phyloP scores from a whole-genome alignment of 2,329 filamentous ascomycete species.

The Exophiala viscosa region DNA sequence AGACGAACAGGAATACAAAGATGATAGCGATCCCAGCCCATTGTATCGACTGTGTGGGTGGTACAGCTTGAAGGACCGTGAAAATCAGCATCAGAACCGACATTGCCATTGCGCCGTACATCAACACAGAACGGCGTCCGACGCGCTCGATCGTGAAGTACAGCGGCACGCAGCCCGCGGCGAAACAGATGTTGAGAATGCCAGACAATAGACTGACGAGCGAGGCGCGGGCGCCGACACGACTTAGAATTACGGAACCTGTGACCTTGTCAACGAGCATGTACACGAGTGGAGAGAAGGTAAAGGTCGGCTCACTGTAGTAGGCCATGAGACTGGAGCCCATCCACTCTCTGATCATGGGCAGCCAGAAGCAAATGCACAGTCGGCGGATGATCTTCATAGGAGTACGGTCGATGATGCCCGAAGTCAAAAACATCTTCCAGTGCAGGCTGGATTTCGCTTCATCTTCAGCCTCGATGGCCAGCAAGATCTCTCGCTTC shows the following conservation, averaged over 20 bases:
- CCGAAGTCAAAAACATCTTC: slow-evolving; percentile 14
- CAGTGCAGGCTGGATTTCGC: slow-evolving; percentile 15
- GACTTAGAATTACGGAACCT: slow-evolving; percentile 18
- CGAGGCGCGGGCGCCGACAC: slow-evolving; percentile 9
- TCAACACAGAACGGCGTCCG: slow-evolving; percentile 13
- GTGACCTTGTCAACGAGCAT: background rate
- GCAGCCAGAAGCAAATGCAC: slow-evolving; percentile 21
- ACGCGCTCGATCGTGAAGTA: slow-evolving; percentile 22
- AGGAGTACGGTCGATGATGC: slow-evolving; percentile 17
- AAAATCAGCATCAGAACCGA: slow-evolving; percentile 20
- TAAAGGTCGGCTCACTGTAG: slow-evolving; percentile 13
- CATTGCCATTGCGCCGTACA: slow-evolving; percentile 19
- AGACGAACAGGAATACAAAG: slow-evolving; percentile 33
- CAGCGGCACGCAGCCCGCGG: slow-evolving; percentile 17
- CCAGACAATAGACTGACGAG: slow-evolving; percentile 17
- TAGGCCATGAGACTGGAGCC: slow-evolving; percentile 13
- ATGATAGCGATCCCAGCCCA: slow-evolving; percentile 33
- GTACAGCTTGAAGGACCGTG: slow-evolving; percentile 11
- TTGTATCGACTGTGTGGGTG: slow-evolving; percentile 22
- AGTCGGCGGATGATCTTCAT: slow-evolving; percentile 17
- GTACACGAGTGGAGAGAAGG: no score
- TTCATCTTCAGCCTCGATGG: slow-evolving; percentile 22
- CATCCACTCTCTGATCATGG: slow-evolving; percentile 21
- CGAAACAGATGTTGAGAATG: slow-evolving; percentile 20
- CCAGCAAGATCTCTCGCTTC: slow-evolving; percentile 28